These are phyloP conservation scores for Pyrenula massariospora DNA, from an alignment of 495 filamentous ascomycete genomes.

Conservation along the genomic window DNA sequence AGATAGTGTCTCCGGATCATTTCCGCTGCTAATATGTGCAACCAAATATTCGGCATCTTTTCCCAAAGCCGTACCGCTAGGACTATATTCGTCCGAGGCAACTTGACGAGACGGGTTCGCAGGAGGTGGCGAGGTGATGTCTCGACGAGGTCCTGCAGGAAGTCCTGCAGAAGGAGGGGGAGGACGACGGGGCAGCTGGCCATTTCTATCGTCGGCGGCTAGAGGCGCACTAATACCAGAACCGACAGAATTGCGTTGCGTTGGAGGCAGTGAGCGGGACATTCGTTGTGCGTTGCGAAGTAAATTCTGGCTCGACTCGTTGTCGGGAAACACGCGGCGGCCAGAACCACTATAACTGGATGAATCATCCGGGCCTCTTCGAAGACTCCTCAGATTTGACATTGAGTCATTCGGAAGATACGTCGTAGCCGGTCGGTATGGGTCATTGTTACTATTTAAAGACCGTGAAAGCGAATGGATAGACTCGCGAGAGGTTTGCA, in stretches of 20 bases:
- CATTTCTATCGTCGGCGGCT: not conserved
- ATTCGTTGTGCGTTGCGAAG: slow-evolving; percentile 52
- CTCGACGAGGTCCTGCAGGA: slow-evolving; percentile 6
- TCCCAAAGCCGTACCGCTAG: not conserved
- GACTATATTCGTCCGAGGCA: not conserved
- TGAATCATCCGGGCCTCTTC: slow-evolving; percentile 39
- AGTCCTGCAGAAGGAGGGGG: slow-evolving; percentile 10
- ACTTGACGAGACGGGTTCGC: not conserved
- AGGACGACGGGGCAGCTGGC: not conserved
- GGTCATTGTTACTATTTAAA: slow-evolving; percentile 60
- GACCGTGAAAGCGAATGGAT: slow-evolving; percentile 71
- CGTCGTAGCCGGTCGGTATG: slow-evolving; percentile 62
- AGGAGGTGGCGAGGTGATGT: slow-evolving; percentile 15
- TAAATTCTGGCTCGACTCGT: slow-evolving; percentile 49
- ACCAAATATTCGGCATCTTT: not conserved
- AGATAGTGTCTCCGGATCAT: slow-evolving; percentile 2
- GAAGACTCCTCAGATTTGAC: slow-evolving; percentile 42
- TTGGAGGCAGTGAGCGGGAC: slow-evolving; percentile 49
- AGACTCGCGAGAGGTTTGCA: slow-evolving; percentile 73
- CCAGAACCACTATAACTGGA: slow-evolving; percentile 51
- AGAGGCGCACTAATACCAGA: slow-evolving; percentile 5
- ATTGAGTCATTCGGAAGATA: slow-evolving; percentile 45
- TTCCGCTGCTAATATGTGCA: not conserved
- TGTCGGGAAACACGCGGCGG: slow-evolving; percentile 24
- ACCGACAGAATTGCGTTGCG: slow-evolving; percentile 15